A percentile compares a stretch with the other conserved stretches of the same genome.
Evolutionary conservation across 176 grass and related monocot species (phyloP).

Genomic region (Olyra latifolia): DNA sequence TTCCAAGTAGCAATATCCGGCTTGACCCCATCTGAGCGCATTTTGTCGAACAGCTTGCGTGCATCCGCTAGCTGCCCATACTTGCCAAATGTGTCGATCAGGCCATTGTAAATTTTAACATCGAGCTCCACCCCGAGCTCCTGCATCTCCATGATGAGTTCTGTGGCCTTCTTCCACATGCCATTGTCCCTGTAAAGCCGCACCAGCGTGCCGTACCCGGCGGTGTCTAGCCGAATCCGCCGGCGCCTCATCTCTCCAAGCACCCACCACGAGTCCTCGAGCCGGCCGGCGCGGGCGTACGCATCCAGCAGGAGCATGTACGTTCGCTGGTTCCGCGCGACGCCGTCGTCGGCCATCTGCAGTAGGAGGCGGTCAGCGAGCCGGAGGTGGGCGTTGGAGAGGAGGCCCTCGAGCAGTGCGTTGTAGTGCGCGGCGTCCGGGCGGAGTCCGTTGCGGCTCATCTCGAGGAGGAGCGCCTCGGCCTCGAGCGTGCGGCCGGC

Average conservation of each 20-base stretch:
- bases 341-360: slow-evolving; percentile 76
- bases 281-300: slow-evolving; percentile 61
- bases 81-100: slow-evolving; percentile 80
- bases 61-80: slow-evolving; percentile 59
- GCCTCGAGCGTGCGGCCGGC: slow-evolving; percentile 65
- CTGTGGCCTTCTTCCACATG: slow-evolving; percentile 96
- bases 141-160: slow-evolving; percentile 79
- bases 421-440: slow-evolving; percentile 60
- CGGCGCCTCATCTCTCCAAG: slow-evolving; percentile 69
- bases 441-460: slow-evolving; percentile 49
- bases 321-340: slow-evolving; percentile 52
- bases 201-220: slow-evolving; percentile 57
- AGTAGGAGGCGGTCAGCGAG: slow-evolving; percentile 73
- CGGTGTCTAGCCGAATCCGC: slow-evolving; percentile 48
- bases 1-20: slow-evolving; percentile 86
- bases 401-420: slow-evolving; percentile 63
- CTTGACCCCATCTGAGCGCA: slow-evolving; percentile 51
- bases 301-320: slow-evolving; percentile 67
- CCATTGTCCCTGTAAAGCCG: slow-evolving; percentile 77
- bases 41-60: slow-evolving; percentile 73
- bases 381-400: slow-evolving; percentile 52
- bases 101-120: slow-evolving; percentile 59
- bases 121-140: slow-evolving; percentile 57
- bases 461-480: slow-evolving; percentile 77
- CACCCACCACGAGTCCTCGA: slow-evolving; percentile 90